phyloP scores from a whole-genome alignment of 2,329 filamentous ascomycete genomes.

The Cladophialophora bantiana region DNA sequence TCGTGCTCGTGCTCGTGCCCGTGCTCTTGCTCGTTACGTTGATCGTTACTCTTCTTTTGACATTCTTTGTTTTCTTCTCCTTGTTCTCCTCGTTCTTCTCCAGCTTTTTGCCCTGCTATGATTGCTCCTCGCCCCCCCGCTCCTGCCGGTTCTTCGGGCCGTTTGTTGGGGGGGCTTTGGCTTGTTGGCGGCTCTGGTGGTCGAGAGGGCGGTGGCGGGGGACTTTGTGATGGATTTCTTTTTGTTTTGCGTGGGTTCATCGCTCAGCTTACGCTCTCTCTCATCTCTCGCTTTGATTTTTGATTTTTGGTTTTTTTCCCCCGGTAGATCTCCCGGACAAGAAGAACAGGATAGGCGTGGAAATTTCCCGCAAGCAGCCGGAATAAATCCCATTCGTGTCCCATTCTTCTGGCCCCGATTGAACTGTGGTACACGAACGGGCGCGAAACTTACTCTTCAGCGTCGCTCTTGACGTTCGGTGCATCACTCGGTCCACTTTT shows the following conservation, averaged over 20 bases:
- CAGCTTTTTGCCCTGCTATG: neutral
- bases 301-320: neutral
- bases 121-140: neutral
- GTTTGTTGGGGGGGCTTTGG: no score
- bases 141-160: neutral
- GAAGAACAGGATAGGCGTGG: neutral
- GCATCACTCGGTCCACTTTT: conserved; percentile 31
- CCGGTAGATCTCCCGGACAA: neutral
- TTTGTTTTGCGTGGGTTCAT: conserved; percentile 8
- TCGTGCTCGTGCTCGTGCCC: no score
- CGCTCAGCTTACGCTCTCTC: conserved; percentile 31
- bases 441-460: conserved; percentile 36
- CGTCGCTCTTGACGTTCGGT: conserved; percentile 34
- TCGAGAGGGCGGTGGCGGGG: conserved; percentile 19
- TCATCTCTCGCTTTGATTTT: neutral
- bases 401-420: neutral
- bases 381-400: neutral
- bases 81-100: neutral
- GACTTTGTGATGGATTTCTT: conserved; percentile 22
- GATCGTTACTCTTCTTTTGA: neutral
- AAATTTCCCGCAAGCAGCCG: neutral
- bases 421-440: conserved; percentile 14
- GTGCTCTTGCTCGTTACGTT: no score
- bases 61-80: neutral
- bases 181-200: conserved; percentile 27